phyloP scores from a whole-genome alignment of 2,329 filamentous ascomycete genomes.

The Phyllosticta citribraziliensis region DNA sequence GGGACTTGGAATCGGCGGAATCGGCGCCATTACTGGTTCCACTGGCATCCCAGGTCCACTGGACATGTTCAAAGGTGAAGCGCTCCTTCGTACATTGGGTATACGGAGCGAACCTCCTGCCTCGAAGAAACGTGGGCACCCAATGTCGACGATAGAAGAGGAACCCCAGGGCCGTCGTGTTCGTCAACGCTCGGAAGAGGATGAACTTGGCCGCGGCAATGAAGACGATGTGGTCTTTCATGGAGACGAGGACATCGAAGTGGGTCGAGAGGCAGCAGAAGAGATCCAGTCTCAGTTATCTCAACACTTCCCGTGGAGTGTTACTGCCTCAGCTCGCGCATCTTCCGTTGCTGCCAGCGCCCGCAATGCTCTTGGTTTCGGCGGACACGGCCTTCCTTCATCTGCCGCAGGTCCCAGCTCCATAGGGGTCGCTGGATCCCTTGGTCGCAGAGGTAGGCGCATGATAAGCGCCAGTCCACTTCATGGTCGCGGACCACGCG shows the following conservation, averaged over 20 bases:
- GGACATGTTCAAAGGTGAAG: constrained; percentile 48
- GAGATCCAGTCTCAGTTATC: constrained; percentile 57
- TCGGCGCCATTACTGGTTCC: constrained; percentile 39
- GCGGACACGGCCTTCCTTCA: constrained; percentile 21
- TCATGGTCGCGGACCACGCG: constrained; percentile 37
- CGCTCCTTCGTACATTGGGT: constrained; percentile 41
- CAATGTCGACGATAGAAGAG: constrained; percentile 24
- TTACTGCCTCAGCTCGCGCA: constrained; percentile 44
- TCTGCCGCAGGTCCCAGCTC: constrained; percentile 26
- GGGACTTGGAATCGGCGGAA: constrained; percentile 45
- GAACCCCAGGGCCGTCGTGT: constrained; percentile 22
- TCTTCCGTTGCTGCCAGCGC: constrained; percentile 36
- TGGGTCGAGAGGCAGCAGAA: constrained; percentile 58
- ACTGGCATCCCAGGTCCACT: constrained; percentile 40
- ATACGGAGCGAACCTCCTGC: constrained; percentile 16
- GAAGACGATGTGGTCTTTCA: constrained; percentile 3
- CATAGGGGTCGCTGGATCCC: constrained; percentile 17
- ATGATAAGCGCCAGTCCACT: constrained; percentile 53
- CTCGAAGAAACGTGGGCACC: constrained; percentile 25
- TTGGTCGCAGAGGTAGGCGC: constrained; percentile 37
- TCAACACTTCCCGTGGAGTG: constrained; percentile 61
- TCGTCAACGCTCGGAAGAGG: constrained; percentile 22
- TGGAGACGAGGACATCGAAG: constrained; percentile 47
- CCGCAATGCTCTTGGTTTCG: constrained; percentile 28
- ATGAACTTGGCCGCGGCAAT: constrained; percentile 23